Percentiles rank a stretch among this genome's conserved stretches.
Conservation (phyloP, 2,329 filamentous ascomycete species). For the Pestalotiopsis sp. region DNA sequence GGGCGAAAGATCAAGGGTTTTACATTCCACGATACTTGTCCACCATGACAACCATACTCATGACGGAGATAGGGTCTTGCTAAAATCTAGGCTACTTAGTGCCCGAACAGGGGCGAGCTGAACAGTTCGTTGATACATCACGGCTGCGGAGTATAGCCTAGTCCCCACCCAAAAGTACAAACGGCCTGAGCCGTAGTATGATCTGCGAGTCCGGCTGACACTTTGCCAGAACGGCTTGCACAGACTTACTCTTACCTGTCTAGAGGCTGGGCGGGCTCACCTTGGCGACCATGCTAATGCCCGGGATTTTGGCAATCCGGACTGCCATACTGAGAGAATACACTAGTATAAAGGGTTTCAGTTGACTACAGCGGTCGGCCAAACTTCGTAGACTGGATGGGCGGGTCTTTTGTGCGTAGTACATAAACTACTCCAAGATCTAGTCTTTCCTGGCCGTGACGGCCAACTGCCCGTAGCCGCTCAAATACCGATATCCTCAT, state of each 20-base stretch:
- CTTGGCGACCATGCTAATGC: not conserved
- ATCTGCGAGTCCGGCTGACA: not conserved
- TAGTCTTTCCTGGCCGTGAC: too few species aligned
- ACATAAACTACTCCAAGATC: not conserved
- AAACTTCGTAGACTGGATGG: not conserved
- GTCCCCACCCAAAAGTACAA: not conserved
- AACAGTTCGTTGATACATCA: not conserved
- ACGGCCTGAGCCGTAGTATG: not conserved
- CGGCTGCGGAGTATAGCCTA: not conserved
- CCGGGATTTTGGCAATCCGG: not conserved
- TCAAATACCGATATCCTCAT: too few species aligned
- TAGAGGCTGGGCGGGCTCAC: not conserved
- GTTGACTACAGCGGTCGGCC: not conserved
- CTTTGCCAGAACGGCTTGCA: not conserved
- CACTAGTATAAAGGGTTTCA: not conserved
- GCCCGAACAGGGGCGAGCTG: not conserved
- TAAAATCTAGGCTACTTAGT: not conserved
- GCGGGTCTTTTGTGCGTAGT: not conserved
- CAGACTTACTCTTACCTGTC: not conserved
- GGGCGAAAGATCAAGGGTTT: not conserved
- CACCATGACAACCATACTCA: not conserved
- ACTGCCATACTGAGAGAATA: not conserved
- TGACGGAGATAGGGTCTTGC: not conserved
- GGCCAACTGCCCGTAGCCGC: too few species aligned
- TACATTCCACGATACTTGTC: not conserved